Evolutionary conservation across 108 stramenopile genomes (phyloP).

Genomic region (Pseudonitzschia pungens): DNA sequence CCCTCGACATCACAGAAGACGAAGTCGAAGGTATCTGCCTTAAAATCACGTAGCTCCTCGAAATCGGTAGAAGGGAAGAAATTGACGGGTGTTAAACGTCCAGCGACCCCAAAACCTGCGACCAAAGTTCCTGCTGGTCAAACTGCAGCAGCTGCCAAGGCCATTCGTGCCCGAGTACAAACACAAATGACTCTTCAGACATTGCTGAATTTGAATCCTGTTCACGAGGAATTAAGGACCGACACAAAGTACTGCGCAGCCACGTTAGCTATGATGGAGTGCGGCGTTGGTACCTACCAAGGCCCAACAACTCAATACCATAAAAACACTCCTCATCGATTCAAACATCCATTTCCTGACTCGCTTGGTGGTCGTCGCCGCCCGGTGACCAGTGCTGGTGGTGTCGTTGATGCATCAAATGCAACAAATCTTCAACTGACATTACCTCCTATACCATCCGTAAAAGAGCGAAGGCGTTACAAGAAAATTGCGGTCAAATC

Average conservation of each 20-base stretch:
- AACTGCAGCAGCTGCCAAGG: conserved; percentile 33
- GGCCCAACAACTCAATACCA: conserved; percentile 30
- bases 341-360: conserved; percentile 54
- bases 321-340: conserved; percentile 44
- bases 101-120: conserved; percentile 4
- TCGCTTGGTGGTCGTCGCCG: conserved; percentile 45
- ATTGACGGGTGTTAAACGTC: conserved; percentile 13
- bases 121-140: conserved; percentile 15
- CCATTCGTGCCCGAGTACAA: conserved; percentile 34
- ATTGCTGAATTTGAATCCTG: conserved; percentile 58
- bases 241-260: conserved; percentile 51
- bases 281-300: conserved; percentile 52
- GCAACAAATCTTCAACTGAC: conserved; percentile 13
- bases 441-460: conserved; percentile 41
- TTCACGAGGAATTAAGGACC: conserved; percentile 49
- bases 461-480: conserved; percentile 35
- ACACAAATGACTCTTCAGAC: conserved; percentile 39
- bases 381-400: conserved; percentile 12
- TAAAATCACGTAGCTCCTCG: conserved; percentile 1
- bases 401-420: conserved; percentile 10
- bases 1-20: not conserved
- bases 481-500: conserved; percentile 21
- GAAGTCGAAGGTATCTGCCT: conserved; percentile 7
- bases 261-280: conserved; percentile 57
- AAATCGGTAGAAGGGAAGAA: conserved; percentile 7